Base-by-base conservation (phyloP, 352 stramenopile species). In the Pythium phragmiticola region DNA sequence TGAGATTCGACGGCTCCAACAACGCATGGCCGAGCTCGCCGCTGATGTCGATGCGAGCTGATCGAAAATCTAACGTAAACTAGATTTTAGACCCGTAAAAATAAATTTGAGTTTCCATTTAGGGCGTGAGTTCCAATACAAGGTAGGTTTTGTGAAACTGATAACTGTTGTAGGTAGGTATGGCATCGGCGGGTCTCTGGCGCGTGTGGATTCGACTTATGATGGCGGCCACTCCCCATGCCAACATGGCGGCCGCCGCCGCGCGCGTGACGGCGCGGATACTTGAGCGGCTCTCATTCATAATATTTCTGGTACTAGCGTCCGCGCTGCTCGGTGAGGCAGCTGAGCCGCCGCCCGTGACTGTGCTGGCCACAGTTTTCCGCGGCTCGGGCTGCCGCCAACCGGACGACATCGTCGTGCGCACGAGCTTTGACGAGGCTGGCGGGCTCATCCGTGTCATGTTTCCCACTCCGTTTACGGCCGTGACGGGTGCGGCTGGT, bases 11-110 rank as follows among this genome's bases (percentile, higher is more conserved):
- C 61, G 68, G 26, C 70, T 89, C 50, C 78, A 88, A 60, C 68
- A 77, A n/a, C 80, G 81, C n/a, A 68, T 88, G 37, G 75, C 82
- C 55, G 77, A 89, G 41, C 67, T 91, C 36, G 80, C 80, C 7
- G 66, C 71, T 1, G 82, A 89, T 42, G 60, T 89, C 2, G 72
- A 85, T 16, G 72, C 66, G 7, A 63, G 42, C 45, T 72, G 21
- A 65, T 50, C 34, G n/a, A 26, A 42, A 42, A 53, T 11, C 34
- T 6, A 34, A 43, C 26, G 26, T 28, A 16, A 13, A 58, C 4
- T 30, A 30, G 26, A 30, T 30, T 30, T n/a, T 23, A 58, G 13
- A 46, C 9, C 13, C 39, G 12, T 58, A 28, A 33, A 34, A 34
- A 21, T 28, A 41, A 13, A 30, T 30, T 45, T 50, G 30, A 11